Evolutionary conservation across 306 rosid species (phyloP), one percentile per base, ranked within the genome.

Genomic region (Pterocarpus santalinus): DNA sequence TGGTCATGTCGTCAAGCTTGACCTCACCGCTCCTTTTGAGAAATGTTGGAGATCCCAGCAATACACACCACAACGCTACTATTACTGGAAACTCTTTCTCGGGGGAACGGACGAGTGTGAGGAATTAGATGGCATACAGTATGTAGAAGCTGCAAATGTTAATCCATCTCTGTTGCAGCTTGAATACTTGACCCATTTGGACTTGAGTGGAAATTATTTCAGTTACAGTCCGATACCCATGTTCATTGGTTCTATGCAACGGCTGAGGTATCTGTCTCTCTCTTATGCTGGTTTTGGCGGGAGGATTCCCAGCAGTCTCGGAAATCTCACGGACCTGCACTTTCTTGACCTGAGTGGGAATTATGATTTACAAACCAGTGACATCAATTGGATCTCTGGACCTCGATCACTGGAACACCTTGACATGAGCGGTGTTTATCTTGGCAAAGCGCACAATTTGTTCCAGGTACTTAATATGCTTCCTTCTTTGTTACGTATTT

Each of bases 151-250:
- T 22, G 14, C 53, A 49, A 22, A 34, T 33, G 8, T 46, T 5
- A 0, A 30, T 32, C n/a, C 76, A 2, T 74, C 80, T 57, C 11
- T 82, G 32, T 16, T 44, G 47, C 38, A 69, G 14, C 60, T 75
- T 65, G 38, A 76, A 61, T 12, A 69, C 72, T 53, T 81, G 75
- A 73, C 16, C 65, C 55, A 73, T 22, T 73, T 81, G 69, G 80
- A 73, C n/a, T 73, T 81, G 38, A 12, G 4, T 5, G 75, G 69
- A 41, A 73, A 81, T 65, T 0, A 55, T 17, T 81, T 74, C 14
- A 1, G 13, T 17, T 51, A 8, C 1, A 58, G 28, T 22, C 39
- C 28, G 30, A 74, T 74, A 5, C 79, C 68, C 1, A 4, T 1
- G 4, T 73, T 57, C 33, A 17, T 73, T 43, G 72, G 36, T 67